Evolutionary conservation across 139 green algal species (phyloP).

Genomic region (Tetradesmus lagerheimii): DNA sequence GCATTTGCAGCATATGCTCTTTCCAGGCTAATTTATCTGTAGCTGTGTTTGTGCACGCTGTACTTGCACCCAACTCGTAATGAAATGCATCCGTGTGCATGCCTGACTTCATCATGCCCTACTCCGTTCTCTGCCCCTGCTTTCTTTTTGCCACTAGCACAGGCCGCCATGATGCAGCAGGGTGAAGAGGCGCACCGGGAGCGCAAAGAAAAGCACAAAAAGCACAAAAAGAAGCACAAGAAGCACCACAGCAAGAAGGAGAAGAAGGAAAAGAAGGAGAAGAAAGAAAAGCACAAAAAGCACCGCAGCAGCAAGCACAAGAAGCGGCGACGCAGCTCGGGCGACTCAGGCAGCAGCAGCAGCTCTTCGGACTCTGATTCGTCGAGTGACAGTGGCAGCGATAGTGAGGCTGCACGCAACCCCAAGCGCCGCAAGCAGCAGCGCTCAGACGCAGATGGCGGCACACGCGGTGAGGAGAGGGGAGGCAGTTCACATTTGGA

Average conservation of each 20-base stretch:
- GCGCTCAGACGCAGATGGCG: background rate
- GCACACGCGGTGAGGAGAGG: background rate
- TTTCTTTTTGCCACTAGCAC: background rate
- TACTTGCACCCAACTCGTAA: too few species aligned
- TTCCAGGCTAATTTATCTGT: too few species aligned
- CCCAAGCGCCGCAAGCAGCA: conserved; percentile 17
- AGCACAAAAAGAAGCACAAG: conserved; percentile 23
- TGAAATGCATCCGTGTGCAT: background rate
- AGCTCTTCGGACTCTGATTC: background rate
- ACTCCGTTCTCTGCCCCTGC: background rate
- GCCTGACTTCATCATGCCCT: background rate
- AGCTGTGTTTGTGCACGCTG: too few species aligned
- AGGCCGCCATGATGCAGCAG: conserved; percentile 28
- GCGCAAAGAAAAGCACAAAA: conserved; percentile 6
- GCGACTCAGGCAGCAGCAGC: background rate
- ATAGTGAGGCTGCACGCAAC: background rate
- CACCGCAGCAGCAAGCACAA: conserved; percentile 18
- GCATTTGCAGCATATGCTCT: too few species aligned
- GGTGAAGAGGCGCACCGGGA: background rate
- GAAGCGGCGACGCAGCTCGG: background rate
- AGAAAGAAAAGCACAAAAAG: conserved; percentile 36
- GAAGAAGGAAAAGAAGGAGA: conserved; percentile 26
- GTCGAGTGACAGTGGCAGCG: background rate
- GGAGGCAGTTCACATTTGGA: background rate
- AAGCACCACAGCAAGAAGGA: conserved; percentile 28